phyloP scores from a whole-genome alignment of 2,329 filamentous ascomycete genomes.

The Metarhizium guizhouense region DNA sequence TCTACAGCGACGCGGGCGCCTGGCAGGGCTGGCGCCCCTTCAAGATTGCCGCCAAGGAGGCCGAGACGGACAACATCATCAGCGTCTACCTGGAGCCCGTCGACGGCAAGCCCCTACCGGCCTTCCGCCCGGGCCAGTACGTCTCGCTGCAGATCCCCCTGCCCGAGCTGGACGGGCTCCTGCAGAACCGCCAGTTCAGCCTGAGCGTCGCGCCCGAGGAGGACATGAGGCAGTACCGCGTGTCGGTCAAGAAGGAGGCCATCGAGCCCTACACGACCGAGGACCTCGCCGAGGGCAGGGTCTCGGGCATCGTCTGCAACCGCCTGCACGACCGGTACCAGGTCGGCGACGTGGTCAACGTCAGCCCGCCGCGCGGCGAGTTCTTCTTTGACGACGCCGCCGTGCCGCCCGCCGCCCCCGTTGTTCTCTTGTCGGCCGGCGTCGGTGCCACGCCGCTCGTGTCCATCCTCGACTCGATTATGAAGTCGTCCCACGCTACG shows the following conservation, averaged over 20 bases:
- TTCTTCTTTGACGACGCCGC: constrained; percentile 49
- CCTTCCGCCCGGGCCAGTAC: constrained; percentile 64
- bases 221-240: constrained; percentile 54
- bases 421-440: constrained; percentile 59
- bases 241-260: constrained; percentile 62
- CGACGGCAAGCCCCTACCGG: constrained; percentile 47
- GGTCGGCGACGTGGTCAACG: constrained; percentile 43
- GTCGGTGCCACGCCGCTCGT: constrained; percentile 60
- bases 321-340: constrained; percentile 37
- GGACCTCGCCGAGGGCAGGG: constrained; percentile 23
- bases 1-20: constrained; percentile 44
- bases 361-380: constrained; percentile 48
- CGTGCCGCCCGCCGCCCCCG: constrained; percentile 36
- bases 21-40: constrained; percentile 44
- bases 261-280: constrained; percentile 13
- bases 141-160: constrained; percentile 56
- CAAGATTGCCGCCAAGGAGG: constrained; percentile 49
- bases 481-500: constrained; percentile 17
- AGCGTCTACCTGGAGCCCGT: constrained; percentile 61
- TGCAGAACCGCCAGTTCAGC: constrained; percentile 68
- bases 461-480: constrained; percentile 52
- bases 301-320: constrained; percentile 44
- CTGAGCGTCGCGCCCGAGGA: constrained; percentile 48
- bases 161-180: constrained; percentile 46
- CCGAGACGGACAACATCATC: constrained; percentile 51